These are phyloP conservation scores for Cyclotella atomus DNA, from an alignment of 108 stramenopile species.

Conservation along the genomic window DNA sequence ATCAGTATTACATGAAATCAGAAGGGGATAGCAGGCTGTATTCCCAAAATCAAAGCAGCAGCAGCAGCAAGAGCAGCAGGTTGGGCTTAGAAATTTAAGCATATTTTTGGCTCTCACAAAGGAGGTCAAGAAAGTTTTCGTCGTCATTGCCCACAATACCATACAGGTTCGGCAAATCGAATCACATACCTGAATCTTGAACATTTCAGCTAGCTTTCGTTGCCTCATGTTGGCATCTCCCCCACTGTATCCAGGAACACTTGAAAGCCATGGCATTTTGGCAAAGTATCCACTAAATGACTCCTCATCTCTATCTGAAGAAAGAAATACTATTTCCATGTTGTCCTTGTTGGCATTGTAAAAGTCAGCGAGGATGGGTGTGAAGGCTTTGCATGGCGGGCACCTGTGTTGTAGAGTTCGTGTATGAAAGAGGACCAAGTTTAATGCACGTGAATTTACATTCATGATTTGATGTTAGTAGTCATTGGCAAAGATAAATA, in stretches of 20 bases:
- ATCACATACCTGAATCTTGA: constrained; percentile 52
- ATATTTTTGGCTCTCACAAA: not conserved
- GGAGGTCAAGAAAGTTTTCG: not conserved
- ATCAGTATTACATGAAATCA: not conserved
- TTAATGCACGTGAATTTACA: not conserved
- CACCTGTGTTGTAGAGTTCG: constrained; percentile 24
- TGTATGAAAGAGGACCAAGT: not conserved
- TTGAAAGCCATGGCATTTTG: constrained; percentile 79
- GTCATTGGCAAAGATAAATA: not conserved
- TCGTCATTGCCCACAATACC: not conserved
- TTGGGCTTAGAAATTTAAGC: not conserved
- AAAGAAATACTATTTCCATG: constrained; percentile 71
- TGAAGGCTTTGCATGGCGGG: constrained; percentile 69
- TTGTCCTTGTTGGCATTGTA: constrained; percentile 54
- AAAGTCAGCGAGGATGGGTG: constrained; percentile 69
- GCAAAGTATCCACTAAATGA: constrained; percentile 65
- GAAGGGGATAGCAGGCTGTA: too few relatives aligned
- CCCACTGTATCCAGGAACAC: constrained; percentile 36
- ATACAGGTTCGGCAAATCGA: not conserved
- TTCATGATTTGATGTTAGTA: not conserved
- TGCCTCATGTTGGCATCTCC: constrained; percentile 48
- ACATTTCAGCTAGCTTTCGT: constrained; percentile 53
- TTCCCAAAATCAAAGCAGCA: not conserved
- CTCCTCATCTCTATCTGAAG: constrained; percentile 59
- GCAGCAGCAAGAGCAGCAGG: not conserved